Base-by-base conservation (phyloP, 345 rosid species). In the Excoecaria agallocha region DNA sequence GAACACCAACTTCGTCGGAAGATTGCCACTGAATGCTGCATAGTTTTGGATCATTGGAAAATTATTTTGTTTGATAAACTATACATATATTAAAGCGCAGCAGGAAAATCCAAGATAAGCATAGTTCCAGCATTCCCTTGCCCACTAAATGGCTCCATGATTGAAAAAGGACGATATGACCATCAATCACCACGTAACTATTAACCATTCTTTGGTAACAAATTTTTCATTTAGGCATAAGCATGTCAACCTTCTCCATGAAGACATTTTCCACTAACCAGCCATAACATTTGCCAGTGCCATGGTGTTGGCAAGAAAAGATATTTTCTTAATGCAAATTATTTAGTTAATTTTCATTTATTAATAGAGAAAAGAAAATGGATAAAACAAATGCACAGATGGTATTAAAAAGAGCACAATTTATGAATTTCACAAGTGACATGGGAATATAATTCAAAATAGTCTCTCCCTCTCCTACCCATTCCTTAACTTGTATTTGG, bases 1-100 rank as follows among this genome's bases (percentile, higher is more conserved):
- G 20, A 77, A 55, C 38, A 8, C 81, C 62, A 56, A 83, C 76
- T 87, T 83, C 80, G 56, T 85, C 41, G 84, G 88, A n/a, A 85
- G 82, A 71, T 12, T 85, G 50, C 73, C 86, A 2, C 59, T 86
- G 63, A 66, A 51, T 30, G 30, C 30, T 30, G 2, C 30, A 30
- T 30, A 30, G 2, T 30, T 30, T 30, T 30, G 30, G 30, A 30
- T 30, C 30, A 30, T n/a, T 30, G 30, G 1, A 30, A 2, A 30
- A 30, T 30, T 30, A 30, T 30, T 30, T 30, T 30, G 30, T 30
- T 30, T 30, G 1, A 30, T 30, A 30, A 30, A 30, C 30, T 30
- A 30, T 30, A n/a, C n/a, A n/a, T 30, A 30, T 30, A 30, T 30
- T 30, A 2, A 30, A 30, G 30, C 30, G 2, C 30, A 30, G 30